Conservation (phyloP, 2,329 filamentous ascomycete species). For the Diaporthe vaccinii region DNA sequence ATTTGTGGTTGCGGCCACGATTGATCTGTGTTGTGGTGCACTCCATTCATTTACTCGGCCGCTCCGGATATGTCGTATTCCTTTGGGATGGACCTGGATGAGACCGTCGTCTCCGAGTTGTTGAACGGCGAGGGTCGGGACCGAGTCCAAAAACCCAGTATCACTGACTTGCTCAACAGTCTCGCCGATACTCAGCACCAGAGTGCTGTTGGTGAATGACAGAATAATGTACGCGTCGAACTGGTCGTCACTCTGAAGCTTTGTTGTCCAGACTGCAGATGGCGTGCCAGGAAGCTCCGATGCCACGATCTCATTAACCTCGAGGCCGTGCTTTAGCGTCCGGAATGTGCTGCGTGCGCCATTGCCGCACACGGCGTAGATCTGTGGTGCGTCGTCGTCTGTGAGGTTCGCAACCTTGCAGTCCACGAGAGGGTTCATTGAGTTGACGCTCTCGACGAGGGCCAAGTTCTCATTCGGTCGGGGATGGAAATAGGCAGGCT, state of each 20-base stretch:
- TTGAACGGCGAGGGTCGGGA: conserved; percentile 91
- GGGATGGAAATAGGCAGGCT: conserved; percentile 88
- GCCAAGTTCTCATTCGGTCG: conserved; percentile 85
- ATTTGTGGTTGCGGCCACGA: conserved; percentile 94
- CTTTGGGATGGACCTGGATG: conserved; percentile 95
- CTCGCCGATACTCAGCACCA: conserved; percentile 95
- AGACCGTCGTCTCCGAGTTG: conserved; percentile 94
- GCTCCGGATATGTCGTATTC: conserved; percentile 87
- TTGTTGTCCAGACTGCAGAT: conserved; percentile 95
- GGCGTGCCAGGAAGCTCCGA: conserved; percentile 91
- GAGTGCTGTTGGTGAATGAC: conserved; percentile 88
- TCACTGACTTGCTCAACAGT: conserved; percentile 96
- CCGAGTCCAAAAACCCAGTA: conserved; percentile 89
- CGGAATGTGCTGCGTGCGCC: conserved; percentile 92
- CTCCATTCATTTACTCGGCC: conserved; percentile 93
- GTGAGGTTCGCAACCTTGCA: conserved; percentile 93
- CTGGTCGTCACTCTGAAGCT: conserved; percentile 83
- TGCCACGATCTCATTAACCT: conserved; percentile 96
- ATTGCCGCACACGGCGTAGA: conserved; percentile 92
- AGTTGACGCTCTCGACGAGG: conserved; percentile 85
- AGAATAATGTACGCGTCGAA: conserved; percentile 97
- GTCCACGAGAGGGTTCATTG: conserved; percentile 91
- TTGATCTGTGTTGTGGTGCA: conserved; percentile 91
- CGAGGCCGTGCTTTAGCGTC: conserved; percentile 90
- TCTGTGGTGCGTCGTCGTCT: conserved; percentile 94